These are phyloP conservation scores for Spirogloea muscicola DNA, from an alignment of 139 green algal species.

Conservation along the genomic window DNA sequence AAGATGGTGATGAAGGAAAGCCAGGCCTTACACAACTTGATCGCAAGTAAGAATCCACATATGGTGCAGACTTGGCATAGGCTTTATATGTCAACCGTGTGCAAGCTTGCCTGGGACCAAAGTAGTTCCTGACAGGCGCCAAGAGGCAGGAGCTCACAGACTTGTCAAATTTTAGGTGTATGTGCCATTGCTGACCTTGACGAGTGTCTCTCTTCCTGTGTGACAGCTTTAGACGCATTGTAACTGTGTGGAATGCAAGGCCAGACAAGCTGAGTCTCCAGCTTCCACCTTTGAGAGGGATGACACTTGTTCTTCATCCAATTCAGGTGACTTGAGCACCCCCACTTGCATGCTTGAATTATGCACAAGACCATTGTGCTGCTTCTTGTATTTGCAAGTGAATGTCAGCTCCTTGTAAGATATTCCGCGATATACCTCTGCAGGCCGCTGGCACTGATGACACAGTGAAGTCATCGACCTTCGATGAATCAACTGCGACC, in stretches of 20 bases:
- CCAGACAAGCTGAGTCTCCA: not conserved
- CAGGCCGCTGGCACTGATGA: not conserved
- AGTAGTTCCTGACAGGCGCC: no score
- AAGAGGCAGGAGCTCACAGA: not conserved
- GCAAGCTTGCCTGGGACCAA: no score
- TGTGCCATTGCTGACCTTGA: not conserved
- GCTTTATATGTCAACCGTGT: no score
- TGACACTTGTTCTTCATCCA: not conserved
- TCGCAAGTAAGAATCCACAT: constrained; percentile 10
- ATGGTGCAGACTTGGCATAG: not conserved
- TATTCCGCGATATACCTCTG: no score
- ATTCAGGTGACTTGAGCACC: not conserved
- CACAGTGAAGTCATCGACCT: not conserved
- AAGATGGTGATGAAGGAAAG: constrained; percentile 2
- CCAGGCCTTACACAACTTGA: constrained; percentile 5
- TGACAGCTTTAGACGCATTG: not conserved
- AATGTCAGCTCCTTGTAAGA: not conserved
- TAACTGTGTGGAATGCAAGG: no score
- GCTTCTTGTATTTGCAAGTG: not conserved
- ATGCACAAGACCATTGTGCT: no score
- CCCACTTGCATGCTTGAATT: no score
- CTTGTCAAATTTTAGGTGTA: not conserved
- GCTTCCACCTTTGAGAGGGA: not conserved
- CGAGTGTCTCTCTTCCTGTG: not conserved
- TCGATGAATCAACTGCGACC: not conserved